These are phyloP conservation scores for Russula sp. DNA, from an alignment of 768 basidiomycete species.

Conservation along the genomic window DNA sequence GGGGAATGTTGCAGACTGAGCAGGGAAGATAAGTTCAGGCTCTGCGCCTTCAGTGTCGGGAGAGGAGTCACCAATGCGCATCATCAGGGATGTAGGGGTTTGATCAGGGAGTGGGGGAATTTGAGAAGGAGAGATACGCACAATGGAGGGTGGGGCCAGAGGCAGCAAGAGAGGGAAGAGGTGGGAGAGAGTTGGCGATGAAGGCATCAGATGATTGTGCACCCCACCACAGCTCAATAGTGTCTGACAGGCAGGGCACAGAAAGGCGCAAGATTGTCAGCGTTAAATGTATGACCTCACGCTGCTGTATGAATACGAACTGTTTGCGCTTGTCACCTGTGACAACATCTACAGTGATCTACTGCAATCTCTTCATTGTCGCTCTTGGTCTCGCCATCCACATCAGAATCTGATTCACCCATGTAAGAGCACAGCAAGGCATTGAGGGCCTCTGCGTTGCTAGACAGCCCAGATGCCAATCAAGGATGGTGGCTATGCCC, in stretches of 20 bases:
- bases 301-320: constrained; percentile 27
- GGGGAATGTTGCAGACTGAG: too few species aligned
- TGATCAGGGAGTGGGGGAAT: too few species aligned
- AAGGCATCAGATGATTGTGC: constrained; percentile 22
- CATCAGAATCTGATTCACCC: constrained; percentile 24
- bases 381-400: constrained; percentile 25
- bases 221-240: constrained; percentile 25
- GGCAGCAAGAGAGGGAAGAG: constrained; percentile 20
- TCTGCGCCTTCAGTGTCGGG: too few species aligned
- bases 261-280: constrained; percentile 35
- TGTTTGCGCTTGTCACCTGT: constrained; percentile 63
- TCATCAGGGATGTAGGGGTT: too few species aligned
- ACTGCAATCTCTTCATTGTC: constrained; percentile 28
- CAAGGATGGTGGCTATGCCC: constrained; percentile 64
- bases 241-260: constrained; percentile 14
- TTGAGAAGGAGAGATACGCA: too few species aligned
- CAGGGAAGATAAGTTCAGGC: too few species aligned
- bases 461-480: constrained; percentile 25
- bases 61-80: too few species aligned
- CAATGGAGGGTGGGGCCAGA: constrained; percentile 15
- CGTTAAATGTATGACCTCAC: neutral
- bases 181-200: constrained; percentile 22
- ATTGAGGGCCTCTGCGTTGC: constrained; percentile 5
- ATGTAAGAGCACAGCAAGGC: constrained; percentile 16
- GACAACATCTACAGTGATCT: constrained; percentile 25